These are phyloP conservation scores for Thraustochytrium striatum DNA, from an alignment of 352 stramenopile genomes.

Conservation along the genomic window DNA sequence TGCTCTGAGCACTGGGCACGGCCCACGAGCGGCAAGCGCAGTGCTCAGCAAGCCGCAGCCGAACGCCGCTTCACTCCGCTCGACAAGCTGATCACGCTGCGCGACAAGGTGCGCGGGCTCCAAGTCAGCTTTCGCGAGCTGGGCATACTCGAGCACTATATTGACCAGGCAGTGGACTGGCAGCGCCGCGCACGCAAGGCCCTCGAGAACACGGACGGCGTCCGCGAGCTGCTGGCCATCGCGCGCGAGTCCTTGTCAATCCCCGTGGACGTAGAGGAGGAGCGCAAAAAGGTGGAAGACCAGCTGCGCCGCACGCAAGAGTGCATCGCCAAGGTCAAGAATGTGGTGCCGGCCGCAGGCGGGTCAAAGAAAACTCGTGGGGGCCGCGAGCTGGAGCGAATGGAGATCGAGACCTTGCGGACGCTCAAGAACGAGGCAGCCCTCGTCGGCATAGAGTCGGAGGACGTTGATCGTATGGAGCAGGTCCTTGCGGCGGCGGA, in stretches of 20 bases:
- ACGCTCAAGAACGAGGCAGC: slow-evolving; percentile 18
- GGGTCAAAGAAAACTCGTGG: slow-evolving; percentile 12
- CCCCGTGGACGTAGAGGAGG: slow-evolving; percentile 8
- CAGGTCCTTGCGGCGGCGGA: slow-evolving; percentile 12
- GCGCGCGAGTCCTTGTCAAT: slow-evolving; percentile 5
- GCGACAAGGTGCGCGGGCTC: not conserved
- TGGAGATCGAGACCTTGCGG: slow-evolving; percentile 36
- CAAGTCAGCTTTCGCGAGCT: not conserved
- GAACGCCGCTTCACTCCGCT: no score
- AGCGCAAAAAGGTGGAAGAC: not conserved
- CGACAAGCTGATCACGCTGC: not conserved
- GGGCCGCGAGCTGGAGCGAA: slow-evolving; percentile 18
- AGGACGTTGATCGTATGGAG: slow-evolving; percentile 29
- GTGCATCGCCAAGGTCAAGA: slow-evolving; percentile 29
- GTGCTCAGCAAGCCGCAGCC: no score
- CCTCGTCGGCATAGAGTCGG: slow-evolving; percentile 11
- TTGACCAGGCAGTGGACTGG: slow-evolving; percentile 12
- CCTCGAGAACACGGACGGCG: not conserved
- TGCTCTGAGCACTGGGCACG: not conserved
- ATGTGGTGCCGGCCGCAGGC: not conserved
- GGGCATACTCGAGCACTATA: not conserved
- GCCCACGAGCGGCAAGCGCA: no score
- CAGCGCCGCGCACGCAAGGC: not conserved
- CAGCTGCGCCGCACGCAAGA: slow-evolving; percentile 33
- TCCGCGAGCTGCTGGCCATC: slow-evolving; percentile 2